Base-by-base conservation (phyloP, 257 asterid species). In the Solanum corneliomulleri region DNA sequence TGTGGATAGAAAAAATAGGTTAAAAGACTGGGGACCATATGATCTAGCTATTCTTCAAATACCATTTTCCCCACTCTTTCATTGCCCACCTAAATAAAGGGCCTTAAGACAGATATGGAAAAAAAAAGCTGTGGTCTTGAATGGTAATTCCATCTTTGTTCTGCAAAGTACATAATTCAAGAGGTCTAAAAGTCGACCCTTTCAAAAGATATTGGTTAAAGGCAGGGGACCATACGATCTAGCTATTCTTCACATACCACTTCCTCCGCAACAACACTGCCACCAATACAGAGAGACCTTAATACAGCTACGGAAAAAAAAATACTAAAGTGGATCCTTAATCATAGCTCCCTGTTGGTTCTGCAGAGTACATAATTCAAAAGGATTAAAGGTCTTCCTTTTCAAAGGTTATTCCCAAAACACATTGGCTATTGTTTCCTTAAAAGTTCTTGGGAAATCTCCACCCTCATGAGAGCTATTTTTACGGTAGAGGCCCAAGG, bases 1-100 rank as follows among this genome's bases (percentile, higher is more conserved):
- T 93, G 92, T 68, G 88, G 56, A 69, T 11, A 21, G 69, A 88
- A 87, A 27, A 52, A 56, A 86, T 47, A 18, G 83, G 62, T 75
- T 86, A 81, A 21, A 27, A 35, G 21, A 70, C 16, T 14, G 35
- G 41, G 18, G 62, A 85, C 71, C 27, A 72, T 16, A 85, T 12
- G 68, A 47, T 85, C 60, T 16, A 44, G 84, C 5, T 44, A 7
- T 78, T 78, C 66, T 44, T 44, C 64, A 78, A 45, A 78, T 62
- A 44, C 16, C 84, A 33, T 41, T 44, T 78, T n/a, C 58, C 9
- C 6, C 41, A 25, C 84, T 25, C 84, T 33, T 77, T 45, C 84
- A 78, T 45, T 78, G 25, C 41, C 41, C 66, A 78, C 64, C 39
- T 45, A 44, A 77, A n/a, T n/a, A 78, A 44, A 42, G 39, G 18